A percentile compares a stretch with the other conserved stretches of the same genome.
Evolutionary conservation across 441 rosid genomes (phyloP).

Genomic region (Eruca vesicaria): DNA sequence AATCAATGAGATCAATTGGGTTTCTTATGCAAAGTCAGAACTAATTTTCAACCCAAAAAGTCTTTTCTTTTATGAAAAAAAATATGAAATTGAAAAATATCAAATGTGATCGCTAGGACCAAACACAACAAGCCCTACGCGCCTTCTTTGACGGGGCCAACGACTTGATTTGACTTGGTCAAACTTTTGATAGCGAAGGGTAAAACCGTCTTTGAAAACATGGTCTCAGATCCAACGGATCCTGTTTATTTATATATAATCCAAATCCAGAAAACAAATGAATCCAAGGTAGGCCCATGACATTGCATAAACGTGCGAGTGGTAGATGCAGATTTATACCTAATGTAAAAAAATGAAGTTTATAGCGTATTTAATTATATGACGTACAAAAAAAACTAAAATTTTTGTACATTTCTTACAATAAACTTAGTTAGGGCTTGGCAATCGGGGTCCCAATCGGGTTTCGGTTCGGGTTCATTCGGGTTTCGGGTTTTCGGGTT

Average conservation of each 20-base stretch:
- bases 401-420: neutral
- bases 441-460: too few species aligned
- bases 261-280: constrained; percentile 12
- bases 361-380: neutral
- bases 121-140: neutral
- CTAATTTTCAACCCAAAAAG: constrained; percentile 6
- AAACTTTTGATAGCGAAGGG: neutral
- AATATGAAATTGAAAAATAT: neutral
- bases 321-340: constrained; percentile 10
- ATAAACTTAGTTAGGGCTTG: neutral
- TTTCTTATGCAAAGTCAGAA: constrained; percentile 15
- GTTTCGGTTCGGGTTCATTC: too few species aligned
- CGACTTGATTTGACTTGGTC: neutral
- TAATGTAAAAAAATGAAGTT: neutral
- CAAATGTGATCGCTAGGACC: neutral
- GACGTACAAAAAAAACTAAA: too few species aligned
- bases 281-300: constrained; percentile 18
- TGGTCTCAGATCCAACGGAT: constrained; percentile 17
- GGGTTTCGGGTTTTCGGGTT: too few species aligned
- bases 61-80: neutral
- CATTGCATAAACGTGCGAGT: constrained; percentile 19
- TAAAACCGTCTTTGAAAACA: neutral
- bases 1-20: neutral
- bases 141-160: neutral
- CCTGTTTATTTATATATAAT: neutral